Percentiles rank a stretch among this genome's conserved stretches.
Conservation (phyloP, 1,284 basidiomycete genomes). For the Wallemia mellicola region DNA sequence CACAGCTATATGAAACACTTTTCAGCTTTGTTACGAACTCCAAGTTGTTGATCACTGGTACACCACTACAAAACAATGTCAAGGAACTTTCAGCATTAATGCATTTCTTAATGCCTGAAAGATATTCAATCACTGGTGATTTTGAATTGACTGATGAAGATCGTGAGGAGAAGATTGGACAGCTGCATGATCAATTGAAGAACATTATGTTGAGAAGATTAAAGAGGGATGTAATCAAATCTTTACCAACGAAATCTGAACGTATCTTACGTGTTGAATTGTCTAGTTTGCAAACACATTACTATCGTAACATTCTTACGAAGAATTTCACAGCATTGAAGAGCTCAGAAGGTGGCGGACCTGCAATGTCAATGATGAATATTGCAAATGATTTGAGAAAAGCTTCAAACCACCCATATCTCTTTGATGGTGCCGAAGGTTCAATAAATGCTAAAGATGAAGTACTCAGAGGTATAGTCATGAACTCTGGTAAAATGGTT, state of each 20-base stretch:
- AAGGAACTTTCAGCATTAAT: slow-evolving; percentile 28
- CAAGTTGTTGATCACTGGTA: slow-evolving; percentile 90
- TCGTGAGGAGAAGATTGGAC: slow-evolving; percentile 80
- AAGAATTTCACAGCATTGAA: slow-evolving; percentile 88
- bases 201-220: slow-evolving; percentile 80
- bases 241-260: slow-evolving; percentile 90
- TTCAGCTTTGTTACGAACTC: slow-evolving; percentile 63
- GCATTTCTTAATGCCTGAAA: slow-evolving; percentile 7
- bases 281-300: slow-evolving; percentile 86
- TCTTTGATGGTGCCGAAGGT: slow-evolving; percentile 84
- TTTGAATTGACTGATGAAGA: slow-evolving; percentile 80
- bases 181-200: slow-evolving; percentile 73
- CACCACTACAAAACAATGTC: slow-evolving; percentile 95
- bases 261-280: slow-evolving; percentile 93
- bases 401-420: slow-evolving; percentile 87
- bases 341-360: slow-evolving; percentile 56
- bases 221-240: slow-evolving; percentile 93
- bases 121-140: slow-evolving; percentile 58
- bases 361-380: slow-evolving; percentile 62
- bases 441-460: slow-evolving; percentile 47
- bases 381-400: slow-evolving; percentile 85
- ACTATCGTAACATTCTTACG: slow-evolving; percentile 97
- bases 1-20: slow-evolving; percentile 83
- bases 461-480: slow-evolving; percentile 79
- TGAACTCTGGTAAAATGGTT: slow-evolving; percentile 34